phyloP scores from a whole-genome alignment of 352 stramenopile genomes.

The Phytophthora brassicae region DNA sequence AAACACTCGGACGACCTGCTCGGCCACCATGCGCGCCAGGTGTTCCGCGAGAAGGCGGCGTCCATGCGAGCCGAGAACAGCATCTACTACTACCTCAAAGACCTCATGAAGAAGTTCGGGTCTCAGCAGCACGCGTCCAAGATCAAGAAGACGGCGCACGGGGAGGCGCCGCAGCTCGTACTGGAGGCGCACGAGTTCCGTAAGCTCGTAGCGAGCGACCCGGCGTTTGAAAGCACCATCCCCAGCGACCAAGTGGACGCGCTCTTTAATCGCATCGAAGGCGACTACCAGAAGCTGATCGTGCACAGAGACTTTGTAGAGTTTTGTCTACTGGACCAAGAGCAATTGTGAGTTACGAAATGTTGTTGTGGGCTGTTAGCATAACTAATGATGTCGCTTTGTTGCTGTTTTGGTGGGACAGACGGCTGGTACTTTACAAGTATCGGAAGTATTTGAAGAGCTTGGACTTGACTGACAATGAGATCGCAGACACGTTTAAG shows the following conservation, averaged over 20 bases:
- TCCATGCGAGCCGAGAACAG: constrained; percentile 81
- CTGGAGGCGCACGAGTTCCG: constrained; percentile 75
- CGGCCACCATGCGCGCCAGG: constrained; percentile 74
- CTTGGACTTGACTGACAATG: constrained; percentile 71
- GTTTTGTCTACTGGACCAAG: constrained; percentile 79
- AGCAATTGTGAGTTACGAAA: constrained; percentile 59
- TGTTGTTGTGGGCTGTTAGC: neutral
- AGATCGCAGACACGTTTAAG: constrained; percentile 77
- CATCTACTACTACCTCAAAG: constrained; percentile 87
- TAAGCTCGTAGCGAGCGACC: constrained; percentile 77
- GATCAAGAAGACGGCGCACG: constrained; percentile 38
- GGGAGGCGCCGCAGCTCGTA: constrained; percentile 46
- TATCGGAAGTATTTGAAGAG: constrained; percentile 64
- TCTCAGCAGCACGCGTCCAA: constrained; percentile 42
- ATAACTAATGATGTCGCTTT: neutral
- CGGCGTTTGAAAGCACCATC: constrained; percentile 71
- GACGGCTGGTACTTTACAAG: constrained; percentile 75
- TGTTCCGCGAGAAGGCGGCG: constrained; percentile 82
- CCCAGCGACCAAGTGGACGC: constrained; percentile 71
- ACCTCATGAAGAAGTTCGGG: constrained; percentile 75
- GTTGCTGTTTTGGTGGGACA: constrained; percentile 23
- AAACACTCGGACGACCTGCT: constrained; percentile 84
- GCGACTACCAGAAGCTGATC: constrained; percentile 52
- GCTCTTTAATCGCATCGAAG: constrained; percentile 73
- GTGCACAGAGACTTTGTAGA: constrained; percentile 77